Percentiles rank a stretch among this genome's conserved stretches.
phyloP scores from a whole-genome alignment of 352 stramenopile genomes.

The Phytophthora aleatoria region DNA sequence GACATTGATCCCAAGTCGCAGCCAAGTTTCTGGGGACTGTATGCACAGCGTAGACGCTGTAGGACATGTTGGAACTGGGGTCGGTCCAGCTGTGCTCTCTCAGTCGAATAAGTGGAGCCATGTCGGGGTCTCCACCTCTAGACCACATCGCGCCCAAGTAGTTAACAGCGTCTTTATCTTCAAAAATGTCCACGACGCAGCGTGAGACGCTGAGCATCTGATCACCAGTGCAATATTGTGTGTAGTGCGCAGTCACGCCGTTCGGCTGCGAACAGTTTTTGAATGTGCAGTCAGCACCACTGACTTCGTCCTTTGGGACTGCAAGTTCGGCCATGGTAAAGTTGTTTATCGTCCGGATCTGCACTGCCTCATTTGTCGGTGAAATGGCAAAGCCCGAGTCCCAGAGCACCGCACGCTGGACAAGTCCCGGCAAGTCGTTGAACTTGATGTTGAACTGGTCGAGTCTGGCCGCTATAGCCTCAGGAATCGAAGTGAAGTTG shows the following conservation, averaged over 20 bases:
- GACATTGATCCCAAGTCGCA: constrained; percentile 20
- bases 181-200: constrained; percentile 36
- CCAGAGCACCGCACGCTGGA: constrained; percentile 45
- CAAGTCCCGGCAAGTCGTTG: constrained; percentile 26
- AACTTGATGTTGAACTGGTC: constrained; percentile 19
- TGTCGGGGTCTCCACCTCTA: constrained; percentile 24
- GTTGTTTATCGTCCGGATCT: constrained; percentile 24
- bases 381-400: constrained; percentile 39
- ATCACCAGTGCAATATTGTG: constrained; percentile 27
- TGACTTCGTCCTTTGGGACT: constrained; percentile 19
- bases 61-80: constrained; percentile 18
- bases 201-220: constrained; percentile 40
- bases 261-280: constrained; percentile 37
- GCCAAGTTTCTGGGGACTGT: constrained; percentile 10
- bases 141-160: constrained; percentile 36
- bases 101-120: constrained; percentile 28
- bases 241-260: constrained; percentile 12
- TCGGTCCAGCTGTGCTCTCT: constrained; percentile 32
- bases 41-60: constrained; percentile 30
- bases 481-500: constrained; percentile 15
- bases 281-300: constrained; percentile 17
- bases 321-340: constrained; percentile 36
- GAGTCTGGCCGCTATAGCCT: constrained; percentile 14
- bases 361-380: constrained; percentile 15
- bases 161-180: neutral